Evolutionary conservation across 345 rosid genomes (phyloP).

Genomic region (Bruguiera gymnorhiza): DNA sequence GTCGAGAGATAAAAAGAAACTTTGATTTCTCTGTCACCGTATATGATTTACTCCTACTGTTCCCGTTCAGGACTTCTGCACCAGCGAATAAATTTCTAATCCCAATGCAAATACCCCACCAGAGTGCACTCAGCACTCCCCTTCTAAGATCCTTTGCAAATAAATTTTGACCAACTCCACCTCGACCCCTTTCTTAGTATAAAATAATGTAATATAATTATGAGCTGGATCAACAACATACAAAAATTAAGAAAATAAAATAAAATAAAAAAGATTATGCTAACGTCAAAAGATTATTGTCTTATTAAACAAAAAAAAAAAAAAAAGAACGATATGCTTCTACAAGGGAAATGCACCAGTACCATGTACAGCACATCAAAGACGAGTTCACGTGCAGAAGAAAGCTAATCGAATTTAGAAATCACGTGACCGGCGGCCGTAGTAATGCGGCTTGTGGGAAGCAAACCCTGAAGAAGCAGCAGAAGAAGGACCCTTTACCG

Average conservation of each 20-base stretch:
- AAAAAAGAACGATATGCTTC: neutral
- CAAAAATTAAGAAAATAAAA: no score
- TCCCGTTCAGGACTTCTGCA: no score
- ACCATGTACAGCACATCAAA: no score
- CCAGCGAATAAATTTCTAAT: slow-evolving; percentile 15
- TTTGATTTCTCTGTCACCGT: neutral
- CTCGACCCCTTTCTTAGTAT: neutral
- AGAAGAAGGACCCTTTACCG: slow-evolving; percentile 28
- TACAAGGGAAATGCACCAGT: neutral
- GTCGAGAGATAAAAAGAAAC: neutral
- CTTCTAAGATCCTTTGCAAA: slow-evolving; percentile 2
- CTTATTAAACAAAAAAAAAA: no score
- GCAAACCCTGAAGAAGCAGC: neutral
- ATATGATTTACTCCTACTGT: no score
- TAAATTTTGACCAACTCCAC: slow-evolving; percentile 1
- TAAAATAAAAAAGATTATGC: no score
- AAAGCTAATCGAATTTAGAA: neutral
- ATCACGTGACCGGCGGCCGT: neutral
- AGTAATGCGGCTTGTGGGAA: neutral
- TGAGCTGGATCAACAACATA: no score
- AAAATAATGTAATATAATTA: no score
- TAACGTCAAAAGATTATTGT: no score
- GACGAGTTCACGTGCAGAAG: slow-evolving; percentile 24
- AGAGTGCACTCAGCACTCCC: slow-evolving; percentile 1
- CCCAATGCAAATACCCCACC: slow-evolving; percentile 23